phyloP scores from a whole-genome alignment of 306 rosid genomes.

The Ammopiptanthus mongolicus region DNA sequence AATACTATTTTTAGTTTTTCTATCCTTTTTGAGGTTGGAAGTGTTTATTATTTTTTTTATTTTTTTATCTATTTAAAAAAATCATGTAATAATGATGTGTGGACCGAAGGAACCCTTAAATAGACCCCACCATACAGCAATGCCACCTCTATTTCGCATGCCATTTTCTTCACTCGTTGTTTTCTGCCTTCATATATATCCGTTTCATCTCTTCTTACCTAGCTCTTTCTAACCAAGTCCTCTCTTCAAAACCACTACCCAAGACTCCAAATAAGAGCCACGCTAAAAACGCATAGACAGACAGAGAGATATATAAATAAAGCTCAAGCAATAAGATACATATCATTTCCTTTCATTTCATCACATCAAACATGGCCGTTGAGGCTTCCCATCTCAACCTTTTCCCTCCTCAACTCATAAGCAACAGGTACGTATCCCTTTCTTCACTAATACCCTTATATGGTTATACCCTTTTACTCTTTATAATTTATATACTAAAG shows the following conservation, averaged over 20 bases:
- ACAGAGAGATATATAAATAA: neutral
- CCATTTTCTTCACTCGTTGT: no score
- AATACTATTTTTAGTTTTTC: neutral
- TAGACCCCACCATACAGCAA: conserved; percentile 56
- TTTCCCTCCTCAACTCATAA: conserved; percentile 53
- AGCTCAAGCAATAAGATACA: neutral
- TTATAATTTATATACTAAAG: no score
- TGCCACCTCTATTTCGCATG: conserved; percentile 58
- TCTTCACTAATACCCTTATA: neutral
- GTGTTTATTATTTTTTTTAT: neutral
- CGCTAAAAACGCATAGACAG: neutral
- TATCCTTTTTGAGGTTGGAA: neutral
- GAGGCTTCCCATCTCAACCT: conserved; percentile 75
- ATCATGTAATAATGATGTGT: conserved; percentile 8
- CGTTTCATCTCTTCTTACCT: neutral
- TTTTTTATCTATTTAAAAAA: neutral
- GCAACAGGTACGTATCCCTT: conserved; percentile 44
- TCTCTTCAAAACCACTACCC: neutral
- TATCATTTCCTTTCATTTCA: neutral
- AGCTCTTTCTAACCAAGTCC: neutral
- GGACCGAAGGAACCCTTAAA: conserved; percentile 46
- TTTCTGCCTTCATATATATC: neutral
- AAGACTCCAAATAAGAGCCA: conserved; percentile 6
- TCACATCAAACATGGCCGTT: conserved; percentile 61
- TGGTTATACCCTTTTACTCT: no score